Evolutionary conservation across 441 rosid species (phyloP), one percentile per base, ranked within the genome.

Genomic region (Erodium texanum): DNA sequence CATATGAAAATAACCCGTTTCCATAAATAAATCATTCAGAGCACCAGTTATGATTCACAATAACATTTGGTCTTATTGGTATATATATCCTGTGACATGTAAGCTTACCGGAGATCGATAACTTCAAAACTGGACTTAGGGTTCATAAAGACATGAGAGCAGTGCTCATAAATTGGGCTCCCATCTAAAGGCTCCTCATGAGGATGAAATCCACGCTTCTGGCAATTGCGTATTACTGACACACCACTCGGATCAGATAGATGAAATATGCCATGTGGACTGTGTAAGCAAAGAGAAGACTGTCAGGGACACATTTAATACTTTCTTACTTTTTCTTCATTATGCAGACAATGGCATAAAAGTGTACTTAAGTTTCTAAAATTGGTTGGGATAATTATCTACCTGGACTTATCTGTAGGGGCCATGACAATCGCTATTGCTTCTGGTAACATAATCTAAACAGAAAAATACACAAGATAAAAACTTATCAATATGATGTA

Each of bases 351-450:
- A 27, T 27, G 32, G 32, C n/a, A n/a, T n/a, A n/a, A n/a, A n/a
- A n/a, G n/a, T n/a, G n/a, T n/a, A n/a, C n/a, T n/a, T n/a, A n/a
- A n/a, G n/a, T n/a, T n/a, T n/a, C n/a, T n/a, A n/a, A n/a, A n/a
- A n/a, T n/a, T n/a, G n/a, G n/a, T n/a, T n/a, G n/a, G n/a, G n/a
- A n/a, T n/a, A n/a, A n/a, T n/a, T n/a, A n/a, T 22, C 15, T 82
- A 86, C 92, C 95, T 87, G 70, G 93, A 80, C 59, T 77, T 67
- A 75, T 92, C 98, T 34, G 92, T 90, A 7, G 98, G 93, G 20
- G 99, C 99, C 97, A 92, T 92, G 59, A 92, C 97, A 20, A 92
- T 85, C 24, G 98, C 94, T n/a, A 95, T 72, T 75, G 99, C 96
- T 80, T 92, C 99, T 11, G 98, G 95, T 65, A 95, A 70, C 96